A percentile compares a stretch with the other conserved stretches of the same genome.
These are phyloP conservation scores for Platanthera zijinensis DNA, from an alignment of 106 monocot genomes.

Conservation along the genomic window DNA sequence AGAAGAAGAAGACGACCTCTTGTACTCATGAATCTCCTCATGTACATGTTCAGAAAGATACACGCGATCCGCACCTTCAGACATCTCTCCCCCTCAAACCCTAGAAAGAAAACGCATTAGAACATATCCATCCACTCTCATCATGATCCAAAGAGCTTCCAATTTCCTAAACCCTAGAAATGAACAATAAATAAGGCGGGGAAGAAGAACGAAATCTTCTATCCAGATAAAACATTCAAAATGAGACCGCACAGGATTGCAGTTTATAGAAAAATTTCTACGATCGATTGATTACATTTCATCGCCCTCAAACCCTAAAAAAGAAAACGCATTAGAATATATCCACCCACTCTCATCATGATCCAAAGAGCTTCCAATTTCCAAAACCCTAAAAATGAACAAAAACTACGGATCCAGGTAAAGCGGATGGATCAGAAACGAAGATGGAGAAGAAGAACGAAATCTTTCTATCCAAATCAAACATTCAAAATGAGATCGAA, in stretches of 20 bases:
- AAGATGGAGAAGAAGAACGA: background rate
- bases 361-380: background rate
- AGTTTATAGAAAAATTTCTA: too few species aligned
- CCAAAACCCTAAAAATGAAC: background rate
- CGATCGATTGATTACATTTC: too few species aligned
- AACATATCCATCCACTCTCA: background rate
- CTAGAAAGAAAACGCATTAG: background rate
- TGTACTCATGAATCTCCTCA: constrained; percentile 56
- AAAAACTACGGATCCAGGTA: background rate
- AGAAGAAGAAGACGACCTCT: constrained; percentile 51
- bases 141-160: background rate
- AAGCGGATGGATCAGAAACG: background rate
- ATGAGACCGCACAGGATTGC: too few species aligned
- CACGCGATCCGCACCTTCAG: constrained; percentile 18
- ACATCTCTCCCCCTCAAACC: constrained; percentile 23
- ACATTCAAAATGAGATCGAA: background rate
- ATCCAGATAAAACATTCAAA: too few species aligned
- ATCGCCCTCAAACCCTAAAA: background rate
- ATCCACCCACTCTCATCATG: background rate
- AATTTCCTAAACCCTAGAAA: background rate
- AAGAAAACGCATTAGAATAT: background rate
- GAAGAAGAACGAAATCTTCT: too few species aligned
- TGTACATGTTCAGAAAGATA: constrained; percentile 34
- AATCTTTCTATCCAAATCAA: background rate
- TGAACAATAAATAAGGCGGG: background rate